Evolutionary conservation across 768 basidiomycete species (phyloP).

Genomic region (Leccinum subgranulosum): DNA sequence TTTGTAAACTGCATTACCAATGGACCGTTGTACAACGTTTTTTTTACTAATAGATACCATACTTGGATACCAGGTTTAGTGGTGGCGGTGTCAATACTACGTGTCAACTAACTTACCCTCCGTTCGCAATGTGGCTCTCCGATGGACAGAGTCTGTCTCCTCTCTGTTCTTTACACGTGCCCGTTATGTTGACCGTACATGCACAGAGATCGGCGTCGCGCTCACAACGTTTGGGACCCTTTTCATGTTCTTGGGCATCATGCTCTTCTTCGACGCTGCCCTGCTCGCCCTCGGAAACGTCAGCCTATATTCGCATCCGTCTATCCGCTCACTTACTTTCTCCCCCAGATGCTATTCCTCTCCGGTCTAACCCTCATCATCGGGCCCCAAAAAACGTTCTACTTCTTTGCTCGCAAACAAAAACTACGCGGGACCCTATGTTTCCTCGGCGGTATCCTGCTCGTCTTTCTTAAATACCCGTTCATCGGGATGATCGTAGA

Average conservation of each 20-base stretch:
- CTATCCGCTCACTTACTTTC: neutral
- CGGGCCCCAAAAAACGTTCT: conserved; percentile 94
- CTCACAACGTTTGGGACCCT: conserved; percentile 92
- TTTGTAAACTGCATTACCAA: conserved; percentile 19
- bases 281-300: conserved; percentile 97
- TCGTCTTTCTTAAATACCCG: conserved; percentile 95
- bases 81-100: conserved; percentile 20
- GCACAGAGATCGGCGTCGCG: conserved; percentile 90
- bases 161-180: neutral
- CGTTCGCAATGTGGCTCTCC: conserved; percentile 46
- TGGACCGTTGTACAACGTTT: conserved; percentile 13
- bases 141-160: conserved; percentile 45
- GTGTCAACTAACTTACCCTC: conserved; percentile 17
- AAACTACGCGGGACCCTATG: conserved; percentile 89
- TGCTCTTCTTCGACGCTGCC: conserved; percentile 96
- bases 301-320: conserved; percentile 28
- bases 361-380: conserved; percentile 95
- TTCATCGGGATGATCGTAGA: conserved; percentile 92
- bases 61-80: neutral
- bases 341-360: conserved; percentile 83
- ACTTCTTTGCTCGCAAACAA: conserved; percentile 95
- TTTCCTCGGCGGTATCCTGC: conserved; percentile 85
- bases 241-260: conserved; percentile 95
- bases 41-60: conserved; percentile 14
- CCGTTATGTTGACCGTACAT: conserved; percentile 1